Percentiles rank a stretch among this genome's conserved stretches.
Conservation (phyloP, 257 asterid species). For the Solanum etuberosum region DNA sequence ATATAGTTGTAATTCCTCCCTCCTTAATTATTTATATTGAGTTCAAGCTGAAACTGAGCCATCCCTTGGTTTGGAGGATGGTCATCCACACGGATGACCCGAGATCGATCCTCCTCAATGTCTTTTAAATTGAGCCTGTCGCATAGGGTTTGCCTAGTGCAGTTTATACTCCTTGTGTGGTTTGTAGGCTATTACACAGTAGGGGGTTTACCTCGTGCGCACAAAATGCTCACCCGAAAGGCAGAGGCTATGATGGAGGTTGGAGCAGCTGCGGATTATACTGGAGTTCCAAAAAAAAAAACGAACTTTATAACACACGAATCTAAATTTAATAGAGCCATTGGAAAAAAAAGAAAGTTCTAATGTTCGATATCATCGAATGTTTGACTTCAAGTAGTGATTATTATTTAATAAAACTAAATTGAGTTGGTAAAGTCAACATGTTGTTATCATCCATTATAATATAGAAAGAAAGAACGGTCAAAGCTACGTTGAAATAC, state of each 20-base stretch:
- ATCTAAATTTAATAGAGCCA: not conserved
- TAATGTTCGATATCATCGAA: not conserved
- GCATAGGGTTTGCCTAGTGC: fast-evolving
- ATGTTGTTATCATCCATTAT: not conserved
- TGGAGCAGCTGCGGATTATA: fast-evolving
- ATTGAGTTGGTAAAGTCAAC: not conserved
- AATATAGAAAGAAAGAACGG: not conserved
- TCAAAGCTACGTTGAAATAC: too few relatives aligned
- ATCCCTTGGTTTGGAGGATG: too few relatives aligned
- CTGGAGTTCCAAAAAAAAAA: fast-evolving
- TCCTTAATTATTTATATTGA: too few relatives aligned
- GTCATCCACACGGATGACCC: too few relatives aligned
- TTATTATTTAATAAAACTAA: too few relatives aligned
- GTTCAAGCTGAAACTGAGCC: too few relatives aligned
- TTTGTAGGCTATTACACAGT: too few relatives aligned
- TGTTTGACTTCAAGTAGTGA: not conserved
- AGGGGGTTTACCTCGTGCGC: fast-evolving
- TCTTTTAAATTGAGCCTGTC: too few relatives aligned
- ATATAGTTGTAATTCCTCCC: too few relatives aligned
- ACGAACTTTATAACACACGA: fast-evolving
- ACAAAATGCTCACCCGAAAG: too few relatives aligned
- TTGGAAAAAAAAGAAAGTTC: not conserved
- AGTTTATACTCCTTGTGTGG: fast-evolving
- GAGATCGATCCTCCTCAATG: too few relatives aligned
- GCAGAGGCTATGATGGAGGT: too few relatives aligned